phyloP scores from a whole-genome alignment of 495 filamentous ascomycete genomes.

The Penicillium ochrochloron region DNA sequence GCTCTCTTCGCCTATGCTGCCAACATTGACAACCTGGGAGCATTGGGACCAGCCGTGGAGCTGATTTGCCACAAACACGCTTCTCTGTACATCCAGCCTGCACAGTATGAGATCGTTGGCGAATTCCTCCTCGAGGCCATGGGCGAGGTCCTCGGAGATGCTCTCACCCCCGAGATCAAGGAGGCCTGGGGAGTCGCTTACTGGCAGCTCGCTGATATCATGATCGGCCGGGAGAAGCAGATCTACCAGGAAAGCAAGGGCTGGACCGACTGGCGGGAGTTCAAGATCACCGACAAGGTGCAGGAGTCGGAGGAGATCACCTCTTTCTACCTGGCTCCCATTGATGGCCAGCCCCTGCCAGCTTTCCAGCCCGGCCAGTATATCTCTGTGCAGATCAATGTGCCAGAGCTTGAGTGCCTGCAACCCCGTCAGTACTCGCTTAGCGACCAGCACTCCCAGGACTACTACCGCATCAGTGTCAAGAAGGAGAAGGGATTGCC shows the following conservation, averaged over 20 bases:
- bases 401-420: constrained; percentile 59
- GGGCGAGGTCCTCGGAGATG: constrained; percentile 66
- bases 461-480: constrained; percentile 72
- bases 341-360: constrained; percentile 64
- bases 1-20: constrained; percentile 72
- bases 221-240: constrained; percentile 66
- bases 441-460: constrained; percentile 59
- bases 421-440: constrained; percentile 79
- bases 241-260: constrained; percentile 59
- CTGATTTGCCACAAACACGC: constrained; percentile 78
- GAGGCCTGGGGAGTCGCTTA: constrained; percentile 76
- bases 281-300: constrained; percentile 66
- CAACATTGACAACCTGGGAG: constrained; percentile 70
- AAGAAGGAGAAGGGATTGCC: constrained; percentile 64
- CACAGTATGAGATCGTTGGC: constrained; percentile 71
- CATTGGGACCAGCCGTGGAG: constrained; percentile 65
- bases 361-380: constrained; percentile 71
- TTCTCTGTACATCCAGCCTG: constrained; percentile 69
- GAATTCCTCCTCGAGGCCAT: constrained; percentile 70
- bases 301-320: constrained; percentile 67
- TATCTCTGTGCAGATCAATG: constrained; percentile 61
- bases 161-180: constrained; percentile 66
- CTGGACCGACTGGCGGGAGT: constrained; percentile 70
- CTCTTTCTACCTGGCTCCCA: constrained; percentile 71
- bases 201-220: constrained; percentile 69